Evolutionary conservation across 1,139 yeast genomes (phyloP).

Genomic region (Hemisphaericaspora xylanilytica): DNA sequence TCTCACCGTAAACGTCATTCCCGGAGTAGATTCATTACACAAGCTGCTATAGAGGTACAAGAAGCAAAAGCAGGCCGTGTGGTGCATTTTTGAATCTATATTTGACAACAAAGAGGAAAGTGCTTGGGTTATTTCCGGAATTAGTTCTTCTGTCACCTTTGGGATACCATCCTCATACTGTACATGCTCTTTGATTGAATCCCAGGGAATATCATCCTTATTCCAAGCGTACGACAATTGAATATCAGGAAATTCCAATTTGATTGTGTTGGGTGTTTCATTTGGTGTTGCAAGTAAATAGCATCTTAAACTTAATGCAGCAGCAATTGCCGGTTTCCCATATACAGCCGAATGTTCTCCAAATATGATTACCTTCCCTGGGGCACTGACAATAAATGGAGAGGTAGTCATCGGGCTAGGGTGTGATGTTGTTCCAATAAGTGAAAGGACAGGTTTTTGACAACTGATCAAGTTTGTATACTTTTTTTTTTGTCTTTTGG

Average conservation of each 20-base stretch:
- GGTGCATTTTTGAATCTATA: conserved; percentile 57
- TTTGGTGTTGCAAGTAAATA: conserved; percentile 61
- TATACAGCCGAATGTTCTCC: conserved; percentile 98
- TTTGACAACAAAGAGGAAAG: conserved; percentile 44
- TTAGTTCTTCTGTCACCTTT: conserved; percentile 51
- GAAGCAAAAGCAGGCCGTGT: conserved; percentile 83
- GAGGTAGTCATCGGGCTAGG: background rate
- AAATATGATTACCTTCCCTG: conserved; percentile 92
- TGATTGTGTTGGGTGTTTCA: conserved; percentile 39
- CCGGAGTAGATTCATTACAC: conserved; percentile 47
- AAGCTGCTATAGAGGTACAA: conserved; percentile 69
- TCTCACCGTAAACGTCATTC: conserved; percentile 62
- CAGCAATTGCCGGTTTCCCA: conserved; percentile 89
- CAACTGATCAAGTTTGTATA: background rate
- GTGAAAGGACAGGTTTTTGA: background rate
- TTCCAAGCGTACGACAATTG: conserved; percentile 63
- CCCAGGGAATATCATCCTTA: conserved; percentile 61
- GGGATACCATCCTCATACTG: conserved; percentile 26
- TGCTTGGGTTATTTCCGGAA: conserved; percentile 56
- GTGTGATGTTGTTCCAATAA: background rate
- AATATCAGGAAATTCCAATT: conserved; percentile 83
- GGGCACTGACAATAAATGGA: conserved; percentile 82
- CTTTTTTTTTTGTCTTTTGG: background rate
- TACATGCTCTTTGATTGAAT: conserved; percentile 26
- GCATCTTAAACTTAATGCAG: conserved; percentile 79